Conservation (phyloP, 78 protist species). For the Planoprotostelium fungivorum region DNA sequence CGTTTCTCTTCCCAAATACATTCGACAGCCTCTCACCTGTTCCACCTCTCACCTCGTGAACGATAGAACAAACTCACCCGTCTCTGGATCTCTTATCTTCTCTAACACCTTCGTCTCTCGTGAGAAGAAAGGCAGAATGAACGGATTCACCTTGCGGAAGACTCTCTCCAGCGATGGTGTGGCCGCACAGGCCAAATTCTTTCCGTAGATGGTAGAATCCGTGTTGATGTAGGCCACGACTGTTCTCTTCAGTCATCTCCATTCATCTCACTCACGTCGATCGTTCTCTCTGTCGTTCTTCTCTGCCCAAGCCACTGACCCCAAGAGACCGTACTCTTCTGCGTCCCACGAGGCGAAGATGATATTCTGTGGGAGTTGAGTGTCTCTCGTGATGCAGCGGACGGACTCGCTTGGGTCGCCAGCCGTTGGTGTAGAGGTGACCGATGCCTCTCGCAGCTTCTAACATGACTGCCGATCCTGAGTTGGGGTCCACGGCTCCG, state of each 20-base stretch:
- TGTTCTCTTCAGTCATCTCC: neutral
- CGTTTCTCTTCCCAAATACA: neutral
- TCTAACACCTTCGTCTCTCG: neutral
- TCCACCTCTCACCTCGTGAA: too few species aligned
- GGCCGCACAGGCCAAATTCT: neutral
- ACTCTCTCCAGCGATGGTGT: neutral
- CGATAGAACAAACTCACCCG: too few species aligned
- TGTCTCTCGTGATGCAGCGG: neutral
- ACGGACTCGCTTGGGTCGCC: conserved; percentile 22
- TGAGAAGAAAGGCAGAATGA: too few species aligned
- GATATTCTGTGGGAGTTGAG: neutral
- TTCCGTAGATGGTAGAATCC: conserved; percentile 3
- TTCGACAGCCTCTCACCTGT: neutral
- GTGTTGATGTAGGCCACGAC: conserved; percentile 14
- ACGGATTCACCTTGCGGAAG: neutral
- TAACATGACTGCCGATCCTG: conserved; percentile 24
- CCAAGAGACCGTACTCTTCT: conserved; percentile 54
- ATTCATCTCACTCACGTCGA: too few species aligned
- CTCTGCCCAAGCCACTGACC: conserved; percentile 13
- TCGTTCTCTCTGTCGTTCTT: neutral
- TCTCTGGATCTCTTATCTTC: neutral
- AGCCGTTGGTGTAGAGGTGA: neutral
- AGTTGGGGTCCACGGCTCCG: conserved; percentile 56
- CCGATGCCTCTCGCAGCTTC: conserved; percentile 11
- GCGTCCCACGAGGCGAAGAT: conserved; percentile 24